Evolutionary conservation across 345 rosid genomes (phyloP).

Genomic region (Chamaenerion angustifolium): DNA sequence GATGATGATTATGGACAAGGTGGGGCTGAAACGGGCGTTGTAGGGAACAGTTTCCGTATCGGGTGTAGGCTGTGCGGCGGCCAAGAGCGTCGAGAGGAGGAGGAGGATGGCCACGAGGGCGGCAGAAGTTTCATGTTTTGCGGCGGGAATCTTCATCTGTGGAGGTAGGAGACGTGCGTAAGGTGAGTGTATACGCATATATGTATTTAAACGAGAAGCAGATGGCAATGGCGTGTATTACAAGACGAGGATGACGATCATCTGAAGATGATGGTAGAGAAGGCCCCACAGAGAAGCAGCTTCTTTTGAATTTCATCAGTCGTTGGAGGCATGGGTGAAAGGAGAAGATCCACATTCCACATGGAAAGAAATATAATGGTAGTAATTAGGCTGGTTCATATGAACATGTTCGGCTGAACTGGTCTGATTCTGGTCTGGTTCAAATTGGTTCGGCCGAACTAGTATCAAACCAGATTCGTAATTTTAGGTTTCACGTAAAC

Average conservation of each 20-base stretch:
- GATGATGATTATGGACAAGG: constrained; percentile 67
- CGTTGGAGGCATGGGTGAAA: too few relatives aligned
- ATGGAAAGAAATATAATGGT: too few relatives aligned
- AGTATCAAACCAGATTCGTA: too few relatives aligned
- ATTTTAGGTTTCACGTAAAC: too few relatives aligned
- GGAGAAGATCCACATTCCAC: too few relatives aligned
- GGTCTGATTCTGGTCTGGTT: too few relatives aligned
- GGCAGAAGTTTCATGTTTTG: constrained; percentile 9
- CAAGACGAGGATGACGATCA: not conserved
- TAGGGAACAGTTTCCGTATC: constrained; percentile 1
- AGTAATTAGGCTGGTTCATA: too few relatives aligned
- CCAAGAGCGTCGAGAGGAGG: not conserved
- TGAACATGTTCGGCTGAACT: too few relatives aligned
- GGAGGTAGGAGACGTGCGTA: not conserved
- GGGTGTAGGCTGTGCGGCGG: constrained; percentile 12
- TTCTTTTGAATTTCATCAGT: constrained; percentile 4
- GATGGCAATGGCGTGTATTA: constrained; percentile 1
- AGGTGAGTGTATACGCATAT: not conserved
- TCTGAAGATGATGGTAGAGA: not conserved
- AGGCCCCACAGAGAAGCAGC: constrained; percentile 5
- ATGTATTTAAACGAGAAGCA: constrained; percentile 12
- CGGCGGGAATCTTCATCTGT: constrained; percentile 7
- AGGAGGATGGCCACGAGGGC: constrained; percentile 4
- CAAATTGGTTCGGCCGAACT: too few relatives aligned
- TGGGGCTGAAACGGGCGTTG: constrained; percentile 41